Conservation (phyloP, 192 early-diverging fungal species). For the Coemansia sp. region DNA sequence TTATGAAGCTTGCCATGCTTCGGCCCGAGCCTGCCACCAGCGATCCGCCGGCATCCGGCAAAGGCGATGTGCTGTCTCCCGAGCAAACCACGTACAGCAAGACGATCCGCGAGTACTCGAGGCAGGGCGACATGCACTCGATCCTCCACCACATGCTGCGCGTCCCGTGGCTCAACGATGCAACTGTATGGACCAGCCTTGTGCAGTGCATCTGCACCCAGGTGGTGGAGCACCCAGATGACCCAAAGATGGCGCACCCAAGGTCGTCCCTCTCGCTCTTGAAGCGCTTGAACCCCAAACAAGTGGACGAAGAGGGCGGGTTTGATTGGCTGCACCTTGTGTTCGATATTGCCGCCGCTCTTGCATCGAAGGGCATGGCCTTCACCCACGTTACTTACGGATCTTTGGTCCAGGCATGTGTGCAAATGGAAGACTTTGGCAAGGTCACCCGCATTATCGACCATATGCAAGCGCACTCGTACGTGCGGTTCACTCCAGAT, state of each 20-base stretch:
- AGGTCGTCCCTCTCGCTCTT: too few species aligned
- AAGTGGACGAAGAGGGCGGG: background rate
- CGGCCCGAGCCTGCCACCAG: too few species aligned
- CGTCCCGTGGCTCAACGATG: constrained; percentile 14
- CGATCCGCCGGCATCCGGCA: background rate
- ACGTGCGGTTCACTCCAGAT: constrained; percentile 14
- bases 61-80: background rate
- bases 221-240: background rate
- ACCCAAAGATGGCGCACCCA: constrained; percentile 9
- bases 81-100: constrained; percentile 15
- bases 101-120: constrained; percentile 22
- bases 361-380: constrained; percentile 6
- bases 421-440: constrained; percentile 1
- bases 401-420: constrained; percentile 4
- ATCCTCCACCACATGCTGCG: constrained; percentile 29
- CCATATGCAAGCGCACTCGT: constrained; percentile 12
- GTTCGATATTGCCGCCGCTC: background rate
- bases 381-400: constrained; percentile 22
- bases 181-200: constrained; percentile 24
- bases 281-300: background rate
- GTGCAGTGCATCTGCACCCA: constrained; percentile 27
- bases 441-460: background rate
- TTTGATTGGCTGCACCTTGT: constrained; percentile 20
- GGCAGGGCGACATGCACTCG: constrained; percentile 16
- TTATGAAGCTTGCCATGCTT: constrained; percentile 12